These are phyloP conservation scores for Panus rudis DNA, from an alignment of 768 basidiomycete species.

Conservation along the genomic window DNA sequence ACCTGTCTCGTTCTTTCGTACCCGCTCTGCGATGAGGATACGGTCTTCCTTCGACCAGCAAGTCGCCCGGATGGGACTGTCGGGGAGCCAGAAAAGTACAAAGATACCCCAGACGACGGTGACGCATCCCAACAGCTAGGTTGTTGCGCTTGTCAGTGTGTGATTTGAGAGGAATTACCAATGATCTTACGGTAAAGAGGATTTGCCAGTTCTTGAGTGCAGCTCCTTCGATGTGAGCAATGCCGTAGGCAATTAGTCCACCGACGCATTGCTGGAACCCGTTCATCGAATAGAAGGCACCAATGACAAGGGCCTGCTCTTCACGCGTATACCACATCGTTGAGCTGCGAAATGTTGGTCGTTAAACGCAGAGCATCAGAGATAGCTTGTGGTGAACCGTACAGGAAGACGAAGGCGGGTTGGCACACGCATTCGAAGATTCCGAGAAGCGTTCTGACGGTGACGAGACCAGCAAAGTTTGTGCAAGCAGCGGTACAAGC, in stretches of 20 bases:
- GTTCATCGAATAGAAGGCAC: slow-evolving; percentile 41
- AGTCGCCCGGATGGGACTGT: slow-evolving; percentile 39
- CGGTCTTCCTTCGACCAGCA: slow-evolving; percentile 43
- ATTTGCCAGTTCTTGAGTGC: slow-evolving; percentile 45
- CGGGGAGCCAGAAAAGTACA: slow-evolving; percentile 44
- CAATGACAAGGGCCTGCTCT: slow-evolving; percentile 41
- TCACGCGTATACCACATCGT: slow-evolving; percentile 48
- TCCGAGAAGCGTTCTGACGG: slow-evolving; percentile 41
- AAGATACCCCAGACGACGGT: slow-evolving; percentile 43
- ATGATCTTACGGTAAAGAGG: slow-evolving; percentile 27
- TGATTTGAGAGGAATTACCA: not conserved
- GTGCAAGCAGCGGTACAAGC: slow-evolving; percentile 43
- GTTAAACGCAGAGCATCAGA: not conserved
- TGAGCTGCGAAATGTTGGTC: slow-evolving; percentile 26
- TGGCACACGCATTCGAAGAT: slow-evolving; percentile 44
- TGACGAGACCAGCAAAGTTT: slow-evolving; percentile 35
- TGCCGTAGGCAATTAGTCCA: slow-evolving; percentile 43
- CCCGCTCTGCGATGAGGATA: slow-evolving; percentile 41
- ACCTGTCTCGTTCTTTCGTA: slow-evolving; percentile 45
- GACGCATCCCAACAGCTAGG: slow-evolving; percentile 34
- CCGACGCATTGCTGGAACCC: slow-evolving; percentile 43
- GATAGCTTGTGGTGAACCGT: slow-evolving; percentile 10
- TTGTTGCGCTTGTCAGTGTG: slow-evolving; percentile 13
- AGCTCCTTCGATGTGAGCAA: slow-evolving; percentile 36
- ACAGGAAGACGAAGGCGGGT: slow-evolving; percentile 41